Evolutionary conservation across 2,329 filamentous ascomycete genomes (phyloP).

Genomic region (Calonectria pseudoreteaudii): DNA sequence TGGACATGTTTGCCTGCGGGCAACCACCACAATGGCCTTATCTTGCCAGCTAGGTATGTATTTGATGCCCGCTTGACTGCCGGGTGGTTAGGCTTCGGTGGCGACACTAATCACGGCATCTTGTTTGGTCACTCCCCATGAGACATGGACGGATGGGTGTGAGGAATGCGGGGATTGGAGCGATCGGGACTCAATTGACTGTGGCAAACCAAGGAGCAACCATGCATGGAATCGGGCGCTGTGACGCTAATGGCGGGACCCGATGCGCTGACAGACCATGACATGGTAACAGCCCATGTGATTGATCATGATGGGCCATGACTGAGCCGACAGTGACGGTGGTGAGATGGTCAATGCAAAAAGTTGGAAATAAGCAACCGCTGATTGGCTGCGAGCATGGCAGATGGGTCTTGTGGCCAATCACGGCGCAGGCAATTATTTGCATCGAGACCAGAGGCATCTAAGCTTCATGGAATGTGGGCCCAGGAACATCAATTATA

Average conservation of each 20-base stretch:
- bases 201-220: neutral
- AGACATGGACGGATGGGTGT: neutral
- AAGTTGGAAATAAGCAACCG: slow-evolving; percentile 41
- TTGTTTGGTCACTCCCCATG: slow-evolving; percentile 2
- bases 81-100: neutral
- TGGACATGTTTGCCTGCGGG: neutral
- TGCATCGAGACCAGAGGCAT: neutral
- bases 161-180: neutral
- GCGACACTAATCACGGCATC: neutral
- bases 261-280: slow-evolving; percentile 17
- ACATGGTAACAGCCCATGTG: slow-evolving; percentile 8
- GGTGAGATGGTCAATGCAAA: neutral
- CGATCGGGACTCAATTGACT: neutral
- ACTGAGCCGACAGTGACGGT: neutral
- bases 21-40: neutral
- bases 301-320: slow-evolving; percentile 21
- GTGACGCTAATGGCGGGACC: slow-evolving; percentile 1
- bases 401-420: neutral
- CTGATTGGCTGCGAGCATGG: slow-evolving; percentile 17
- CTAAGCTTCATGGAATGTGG: slow-evolving; percentile 31
- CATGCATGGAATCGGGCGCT: neutral
- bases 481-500: slow-evolving; percentile 32
- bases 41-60: neutral
- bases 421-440: slow-evolving; percentile 30
- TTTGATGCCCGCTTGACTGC: neutral